These are phyloP conservation scores for Gleditsia sinensis DNA, from an alignment of 306 rosid genomes.

Conservation along the genomic window DNA sequence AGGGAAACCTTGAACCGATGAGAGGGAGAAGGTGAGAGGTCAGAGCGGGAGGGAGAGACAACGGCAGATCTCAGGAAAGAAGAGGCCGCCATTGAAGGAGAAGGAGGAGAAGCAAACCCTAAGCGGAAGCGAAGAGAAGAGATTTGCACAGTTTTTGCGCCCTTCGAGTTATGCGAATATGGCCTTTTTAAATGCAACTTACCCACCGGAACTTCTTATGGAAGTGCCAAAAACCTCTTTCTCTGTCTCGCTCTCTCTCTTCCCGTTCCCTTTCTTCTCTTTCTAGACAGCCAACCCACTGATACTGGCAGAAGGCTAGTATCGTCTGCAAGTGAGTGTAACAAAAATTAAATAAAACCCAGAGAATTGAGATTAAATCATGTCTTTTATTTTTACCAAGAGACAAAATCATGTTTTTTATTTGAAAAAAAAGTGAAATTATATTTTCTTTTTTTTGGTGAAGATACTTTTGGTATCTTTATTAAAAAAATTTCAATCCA, in stretches of 20 bases:
- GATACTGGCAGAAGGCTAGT: neutral
- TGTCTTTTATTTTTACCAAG: too few relatives aligned
- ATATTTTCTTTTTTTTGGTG: too few relatives aligned
- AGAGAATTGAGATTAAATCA: neutral
- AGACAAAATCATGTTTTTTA: too few relatives aligned
- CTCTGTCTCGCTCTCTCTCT: too few relatives aligned
- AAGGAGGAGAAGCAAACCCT: slow-evolving; percentile 32
- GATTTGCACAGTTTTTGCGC: slow-evolving; percentile 7
- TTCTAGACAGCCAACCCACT: neutral
- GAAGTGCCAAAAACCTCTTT: neutral
- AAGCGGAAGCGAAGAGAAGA: neutral
- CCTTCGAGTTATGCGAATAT: neutral
- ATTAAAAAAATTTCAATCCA: too few relatives aligned
- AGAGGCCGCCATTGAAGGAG: slow-evolving; percentile 68
- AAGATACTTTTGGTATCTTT: too few relatives aligned
- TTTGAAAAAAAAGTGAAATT: too few relatives aligned
- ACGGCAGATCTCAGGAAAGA: slow-evolving; percentile 68
- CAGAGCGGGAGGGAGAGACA: slow-evolving; percentile 50
- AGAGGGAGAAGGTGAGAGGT: slow-evolving; percentile 36
- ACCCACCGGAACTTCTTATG: slow-evolving; percentile 48
- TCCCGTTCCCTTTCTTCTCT: too few relatives aligned
- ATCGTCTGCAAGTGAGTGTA: neutral
- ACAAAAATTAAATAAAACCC: neutral
- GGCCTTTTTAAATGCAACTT: slow-evolving; percentile 2
- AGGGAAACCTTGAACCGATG: slow-evolving; percentile 52